Conservation (phyloP, 257 asterid species). For the Oldenlandia corymbosa region DNA sequence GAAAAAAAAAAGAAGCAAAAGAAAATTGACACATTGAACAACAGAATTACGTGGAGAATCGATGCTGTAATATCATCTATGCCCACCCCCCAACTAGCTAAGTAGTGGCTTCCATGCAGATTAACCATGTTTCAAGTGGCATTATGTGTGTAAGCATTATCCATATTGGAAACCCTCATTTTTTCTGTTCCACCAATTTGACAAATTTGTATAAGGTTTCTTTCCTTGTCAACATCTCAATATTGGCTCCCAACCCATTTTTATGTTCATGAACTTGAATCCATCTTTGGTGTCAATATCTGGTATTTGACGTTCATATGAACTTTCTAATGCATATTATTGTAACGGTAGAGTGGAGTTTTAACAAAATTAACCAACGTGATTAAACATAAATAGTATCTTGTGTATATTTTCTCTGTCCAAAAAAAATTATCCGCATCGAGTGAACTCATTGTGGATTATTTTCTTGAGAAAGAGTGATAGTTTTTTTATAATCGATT, state of each 20-base stretch:
- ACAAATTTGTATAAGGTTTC: background rate
- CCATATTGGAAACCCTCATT: conserved; percentile 2
- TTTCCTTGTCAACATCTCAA: background rate
- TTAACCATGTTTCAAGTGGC: conserved; percentile 30
- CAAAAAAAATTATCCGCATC: too few species aligned
- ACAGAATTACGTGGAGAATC: conserved; percentile 22
- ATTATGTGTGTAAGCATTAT: conserved; percentile 24
- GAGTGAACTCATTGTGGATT: too few species aligned
- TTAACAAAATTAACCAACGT: too few species aligned
- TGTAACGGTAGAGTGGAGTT: too few species aligned
- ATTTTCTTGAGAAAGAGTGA: too few species aligned
- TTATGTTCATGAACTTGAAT: background rate
- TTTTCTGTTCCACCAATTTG: background rate
- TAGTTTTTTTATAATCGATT: too few species aligned
- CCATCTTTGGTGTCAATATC: too few species aligned
- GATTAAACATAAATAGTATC: too few species aligned
- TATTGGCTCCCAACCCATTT: background rate
- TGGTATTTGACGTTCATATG: too few species aligned
- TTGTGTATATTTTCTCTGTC: too few species aligned
- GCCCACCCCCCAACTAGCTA: conserved; percentile 28
- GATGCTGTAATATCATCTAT: conserved; percentile 33
- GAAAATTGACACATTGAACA: background rate
- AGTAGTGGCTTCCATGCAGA: conserved; percentile 43
- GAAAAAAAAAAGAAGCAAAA: too few species aligned
- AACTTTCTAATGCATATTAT: too few species aligned